These are phyloP conservation scores for Colletotrichum filicis DNA, from an alignment of 2,329 filamentous ascomycete species.

Conservation along the genomic window DNA sequence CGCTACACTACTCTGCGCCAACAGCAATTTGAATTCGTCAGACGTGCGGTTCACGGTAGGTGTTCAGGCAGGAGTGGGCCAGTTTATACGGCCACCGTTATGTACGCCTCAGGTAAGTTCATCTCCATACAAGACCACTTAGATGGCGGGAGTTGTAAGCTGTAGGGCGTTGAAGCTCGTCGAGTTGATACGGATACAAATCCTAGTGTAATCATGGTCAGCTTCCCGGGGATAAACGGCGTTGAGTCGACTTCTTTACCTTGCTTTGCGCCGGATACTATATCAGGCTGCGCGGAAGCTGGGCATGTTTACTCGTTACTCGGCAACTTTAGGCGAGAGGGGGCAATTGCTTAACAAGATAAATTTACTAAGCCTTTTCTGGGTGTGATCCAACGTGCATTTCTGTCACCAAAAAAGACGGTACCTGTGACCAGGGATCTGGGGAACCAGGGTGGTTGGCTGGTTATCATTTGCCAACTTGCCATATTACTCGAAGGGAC, in stretches of 20 bases:
- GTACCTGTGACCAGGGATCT: constrained; percentile 22
- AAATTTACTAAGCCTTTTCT: background rate
- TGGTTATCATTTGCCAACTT: no score
- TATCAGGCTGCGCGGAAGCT: background rate
- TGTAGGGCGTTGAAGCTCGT: no score
- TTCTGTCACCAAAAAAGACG: background rate
- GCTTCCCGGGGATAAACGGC: background rate
- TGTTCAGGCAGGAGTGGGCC: background rate
- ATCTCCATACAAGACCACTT: background rate
- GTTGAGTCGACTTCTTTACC: background rate
- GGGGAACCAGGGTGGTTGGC: constrained; percentile 12
- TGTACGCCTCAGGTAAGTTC: background rate
- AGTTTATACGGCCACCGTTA: background rate
- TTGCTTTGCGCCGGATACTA: background rate
- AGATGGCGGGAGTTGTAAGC: background rate
- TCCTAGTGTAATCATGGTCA: background rate
- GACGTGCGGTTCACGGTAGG: background rate
- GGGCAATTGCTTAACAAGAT: background rate
- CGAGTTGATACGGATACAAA: no score
- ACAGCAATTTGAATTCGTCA: background rate
- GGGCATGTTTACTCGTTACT: background rate
- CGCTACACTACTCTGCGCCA: constrained; percentile 1
- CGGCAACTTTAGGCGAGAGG: background rate
- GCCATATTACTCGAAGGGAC: background rate
- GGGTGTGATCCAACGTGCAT: constrained; percentile 8